Conservation (phyloP, 345 rosid genomes). For the Toxicodendron radicans region DNA sequence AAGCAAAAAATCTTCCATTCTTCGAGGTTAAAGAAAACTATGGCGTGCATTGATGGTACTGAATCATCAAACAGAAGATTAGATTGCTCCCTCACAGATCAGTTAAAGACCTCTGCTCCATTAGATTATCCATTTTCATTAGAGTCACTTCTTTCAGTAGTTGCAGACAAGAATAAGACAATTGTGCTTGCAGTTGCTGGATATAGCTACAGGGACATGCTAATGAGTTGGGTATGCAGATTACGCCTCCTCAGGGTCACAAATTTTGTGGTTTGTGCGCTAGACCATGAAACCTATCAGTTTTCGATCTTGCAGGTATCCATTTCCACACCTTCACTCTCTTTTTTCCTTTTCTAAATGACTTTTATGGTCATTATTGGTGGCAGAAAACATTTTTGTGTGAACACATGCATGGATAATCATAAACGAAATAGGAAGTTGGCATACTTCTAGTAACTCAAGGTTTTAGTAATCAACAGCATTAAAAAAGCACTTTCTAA, state of each 20-base stretch:
- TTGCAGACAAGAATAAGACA: slow-evolving; percentile 68
- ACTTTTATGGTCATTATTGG: too few species aligned
- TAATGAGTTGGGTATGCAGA: slow-evolving; percentile 98
- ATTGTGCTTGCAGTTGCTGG: slow-evolving; percentile 86
- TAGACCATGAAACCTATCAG: slow-evolving; percentile 77
- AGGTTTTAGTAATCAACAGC: not conserved
- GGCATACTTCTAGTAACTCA: not conserved
- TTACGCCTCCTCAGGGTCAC: slow-evolving; percentile 63
- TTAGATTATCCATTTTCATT: slow-evolving; percentile 56
- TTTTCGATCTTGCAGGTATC: slow-evolving; percentile 74
- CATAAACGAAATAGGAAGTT: not conserved
- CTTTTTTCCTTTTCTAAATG: not conserved
- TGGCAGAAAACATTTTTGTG: too few species aligned
- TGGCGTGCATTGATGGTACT: slow-evolving; percentile 43
- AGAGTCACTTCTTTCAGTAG: slow-evolving; percentile 60
- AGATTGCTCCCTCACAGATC: slow-evolving; percentile 38
- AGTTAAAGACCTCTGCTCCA: slow-evolving; percentile 27
- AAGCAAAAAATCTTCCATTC: slow-evolving; percentile 36
- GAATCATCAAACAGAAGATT: slow-evolving; percentile 31
- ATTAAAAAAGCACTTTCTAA: not conserved
- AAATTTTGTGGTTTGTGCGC: slow-evolving; percentile 84
- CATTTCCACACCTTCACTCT: not conserved
- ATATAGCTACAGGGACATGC: slow-evolving; percentile 87
- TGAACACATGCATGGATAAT: not conserved
- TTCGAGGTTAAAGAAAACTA: slow-evolving; percentile 38